A percentile compares a stretch with the other conserved stretches of the same genome.
Evolutionary conservation across 2,329 filamentous ascomycete genomes (phyloP).

Genomic region (Hypomyces rosellus): DNA sequence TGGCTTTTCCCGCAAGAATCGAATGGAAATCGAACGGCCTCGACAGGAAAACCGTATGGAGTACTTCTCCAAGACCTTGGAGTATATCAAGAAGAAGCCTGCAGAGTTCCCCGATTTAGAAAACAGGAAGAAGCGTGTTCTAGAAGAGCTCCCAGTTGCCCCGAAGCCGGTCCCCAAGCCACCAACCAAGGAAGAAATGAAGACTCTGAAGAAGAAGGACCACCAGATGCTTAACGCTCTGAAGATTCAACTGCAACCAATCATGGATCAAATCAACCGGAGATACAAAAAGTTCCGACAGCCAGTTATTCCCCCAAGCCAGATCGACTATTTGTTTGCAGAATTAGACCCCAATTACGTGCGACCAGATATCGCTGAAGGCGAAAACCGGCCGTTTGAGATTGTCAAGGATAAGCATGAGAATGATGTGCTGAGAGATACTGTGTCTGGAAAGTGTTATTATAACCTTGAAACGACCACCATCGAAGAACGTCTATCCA

Average conservation of each 20-base stretch:
- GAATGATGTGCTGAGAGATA: slow-evolving; percentile 68
- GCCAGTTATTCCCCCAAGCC: slow-evolving; percentile 65
- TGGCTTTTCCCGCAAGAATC: slow-evolving; percentile 75
- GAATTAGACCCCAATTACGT: slow-evolving; percentile 71
- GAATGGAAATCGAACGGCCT: slow-evolving; percentile 64
- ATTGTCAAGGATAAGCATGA: slow-evolving; percentile 74
- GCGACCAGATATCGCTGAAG: slow-evolving; percentile 47
- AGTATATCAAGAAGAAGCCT: slow-evolving; percentile 73
- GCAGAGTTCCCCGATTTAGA: slow-evolving; percentile 80
- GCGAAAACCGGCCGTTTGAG: slow-evolving; percentile 67
- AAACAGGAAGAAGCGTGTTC: slow-evolving; percentile 76
- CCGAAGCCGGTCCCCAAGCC: slow-evolving; percentile 63
- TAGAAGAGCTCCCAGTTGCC: slow-evolving; percentile 71
- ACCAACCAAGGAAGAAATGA: slow-evolving; percentile 71
- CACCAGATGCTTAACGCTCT: slow-evolving; percentile 77
- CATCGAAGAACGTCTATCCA: slow-evolving; percentile 93
- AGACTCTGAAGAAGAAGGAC: slow-evolving; percentile 74
- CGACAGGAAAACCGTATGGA: slow-evolving; percentile 56
- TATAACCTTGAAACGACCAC: slow-evolving; percentile 92
- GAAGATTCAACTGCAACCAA: slow-evolving; percentile 83
- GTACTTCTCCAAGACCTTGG: slow-evolving; percentile 70
- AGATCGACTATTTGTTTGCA: slow-evolving; percentile 76
- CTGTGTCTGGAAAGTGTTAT: slow-evolving; percentile 73
- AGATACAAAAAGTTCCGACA: slow-evolving; percentile 85
- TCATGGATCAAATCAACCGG: slow-evolving; percentile 93